Evolutionary conservation across 83 land plant genomes (phyloP).

Genomic region (Isoetes engelmannii): DNA sequence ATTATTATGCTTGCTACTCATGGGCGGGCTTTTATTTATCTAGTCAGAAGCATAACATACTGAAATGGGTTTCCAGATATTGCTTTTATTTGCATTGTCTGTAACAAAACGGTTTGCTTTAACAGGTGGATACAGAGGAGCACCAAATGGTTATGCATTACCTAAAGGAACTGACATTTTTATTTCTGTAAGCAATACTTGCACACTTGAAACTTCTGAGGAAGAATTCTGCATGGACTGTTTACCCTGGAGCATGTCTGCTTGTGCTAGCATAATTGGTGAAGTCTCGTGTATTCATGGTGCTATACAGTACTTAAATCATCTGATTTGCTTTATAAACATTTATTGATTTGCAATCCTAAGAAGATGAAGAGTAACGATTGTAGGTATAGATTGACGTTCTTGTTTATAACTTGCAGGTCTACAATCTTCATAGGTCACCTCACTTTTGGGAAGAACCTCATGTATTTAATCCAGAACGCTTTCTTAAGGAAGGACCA

Average conservation of each 20-base stretch:
- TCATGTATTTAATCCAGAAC: conserved; percentile 78
- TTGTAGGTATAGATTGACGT: background rate
- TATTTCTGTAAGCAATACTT: conserved; percentile 57
- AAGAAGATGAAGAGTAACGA: too few species aligned
- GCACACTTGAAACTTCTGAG: too few species aligned
- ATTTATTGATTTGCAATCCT: too few species aligned
- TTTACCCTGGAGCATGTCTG: background rate
- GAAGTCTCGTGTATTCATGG: background rate
- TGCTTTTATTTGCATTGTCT: too few species aligned
- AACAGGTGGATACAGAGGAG: conserved; percentile 80
- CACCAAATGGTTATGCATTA: conserved; percentile 64
- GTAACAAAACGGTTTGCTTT: too few species aligned
- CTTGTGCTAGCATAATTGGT: background rate
- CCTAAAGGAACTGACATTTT: conserved; percentile 91
- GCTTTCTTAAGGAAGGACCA: conserved; percentile 45
- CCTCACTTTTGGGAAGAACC: conserved; percentile 94
- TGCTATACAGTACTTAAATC: background rate
- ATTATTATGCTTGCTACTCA: too few species aligned
- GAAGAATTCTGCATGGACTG: background rate
- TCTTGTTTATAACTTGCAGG: conserved; percentile 35
- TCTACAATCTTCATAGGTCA: conserved; percentile 91
- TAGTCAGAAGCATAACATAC: too few species aligned
- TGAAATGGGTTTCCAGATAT: too few species aligned
- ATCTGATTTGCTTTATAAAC: too few species aligned
- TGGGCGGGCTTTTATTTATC: too few species aligned